These are phyloP conservation scores for Mimosa bimucronata DNA, from an alignment of 306 rosid genomes.

Conservation along the genomic window DNA sequence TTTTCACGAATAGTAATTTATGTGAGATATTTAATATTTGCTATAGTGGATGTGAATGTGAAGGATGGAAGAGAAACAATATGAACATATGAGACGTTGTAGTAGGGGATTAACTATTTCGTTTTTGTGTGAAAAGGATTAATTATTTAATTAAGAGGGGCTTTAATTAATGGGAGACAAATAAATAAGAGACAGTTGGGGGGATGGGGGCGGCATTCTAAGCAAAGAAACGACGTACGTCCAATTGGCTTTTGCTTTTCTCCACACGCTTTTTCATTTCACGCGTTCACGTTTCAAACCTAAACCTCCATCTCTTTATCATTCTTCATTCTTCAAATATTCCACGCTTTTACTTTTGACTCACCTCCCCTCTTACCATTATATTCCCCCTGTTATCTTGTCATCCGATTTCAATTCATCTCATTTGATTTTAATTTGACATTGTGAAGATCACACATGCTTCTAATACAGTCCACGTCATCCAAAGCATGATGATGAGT, in stretches of 20 bases:
- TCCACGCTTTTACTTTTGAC: background rate
- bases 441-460: background rate
- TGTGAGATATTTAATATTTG: too few species aligned
- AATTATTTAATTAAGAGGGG: too few species aligned
- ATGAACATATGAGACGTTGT: too few species aligned
- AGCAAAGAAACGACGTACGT: background rate
- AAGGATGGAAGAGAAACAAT: too few species aligned
- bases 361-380: background rate
- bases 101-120: background rate
- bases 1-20: background rate
- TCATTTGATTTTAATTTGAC: too few species aligned
- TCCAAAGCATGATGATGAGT: background rate
- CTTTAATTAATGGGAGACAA: background rate
- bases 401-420: background rate
- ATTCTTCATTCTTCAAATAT: background rate
- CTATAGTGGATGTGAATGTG: too few species aligned
- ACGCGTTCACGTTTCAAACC: slow-evolving; percentile 14
- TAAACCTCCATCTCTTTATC: too few species aligned
- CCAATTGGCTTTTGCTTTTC: background rate
- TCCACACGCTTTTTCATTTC: background rate
- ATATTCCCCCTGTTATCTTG: background rate
- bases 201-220: background rate
- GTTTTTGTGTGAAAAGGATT: too few species aligned
- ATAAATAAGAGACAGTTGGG: background rate
- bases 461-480: background rate